Percentiles rank a stretch among this genome's conserved stretches.
phyloP scores from a whole-genome alignment of 169 alveolate species.

The Fabrea salina region DNA sequence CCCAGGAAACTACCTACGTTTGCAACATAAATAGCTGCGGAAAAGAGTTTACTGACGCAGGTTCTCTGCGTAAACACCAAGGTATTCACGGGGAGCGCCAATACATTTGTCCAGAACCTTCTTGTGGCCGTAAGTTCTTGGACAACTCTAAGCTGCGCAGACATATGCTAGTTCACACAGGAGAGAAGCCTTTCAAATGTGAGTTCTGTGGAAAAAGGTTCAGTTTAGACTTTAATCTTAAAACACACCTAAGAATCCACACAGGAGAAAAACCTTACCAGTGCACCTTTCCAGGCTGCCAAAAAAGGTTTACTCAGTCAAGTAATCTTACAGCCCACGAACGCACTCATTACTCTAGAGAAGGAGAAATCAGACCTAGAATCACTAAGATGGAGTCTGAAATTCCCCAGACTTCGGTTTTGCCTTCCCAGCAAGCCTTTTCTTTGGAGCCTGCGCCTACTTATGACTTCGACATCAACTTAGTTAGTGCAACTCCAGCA shows the following conservation, averaged over 20 bases:
- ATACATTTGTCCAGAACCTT: conserved; percentile 73
- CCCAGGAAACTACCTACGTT: too few species aligned
- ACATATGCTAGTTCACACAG: conserved; percentile 83
- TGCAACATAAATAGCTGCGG: too few species aligned
- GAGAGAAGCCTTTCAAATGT: conserved; percentile 77
- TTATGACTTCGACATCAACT: neutral
- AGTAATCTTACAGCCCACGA: conserved; percentile 83
- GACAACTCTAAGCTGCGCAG: conserved; percentile 80
- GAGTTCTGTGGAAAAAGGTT: conserved; percentile 81
- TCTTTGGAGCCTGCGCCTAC: neutral
- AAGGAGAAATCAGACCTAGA: neutral
- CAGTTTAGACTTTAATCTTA: conserved; percentile 77
- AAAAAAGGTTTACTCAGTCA: conserved; percentile 78
- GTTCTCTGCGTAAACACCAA: too few species aligned
- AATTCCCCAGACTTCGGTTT: neutral
- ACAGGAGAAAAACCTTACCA: conserved; percentile 87
- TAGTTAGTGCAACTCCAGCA: neutral
- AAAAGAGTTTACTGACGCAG: too few species aligned
- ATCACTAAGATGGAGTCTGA: neutral
- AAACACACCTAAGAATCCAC: conserved; percentile 80
- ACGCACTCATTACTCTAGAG: conserved; percentile 64
- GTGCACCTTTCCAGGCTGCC: conserved; percentile 78
- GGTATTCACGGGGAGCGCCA: conserved; percentile 24
- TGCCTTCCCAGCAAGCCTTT: neutral
- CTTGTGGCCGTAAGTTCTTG: conserved; percentile 79